Evolutionary conservation across 176 grass and related monocot genomes (phyloP).

Genomic region (Dactylis glomerata): DNA sequence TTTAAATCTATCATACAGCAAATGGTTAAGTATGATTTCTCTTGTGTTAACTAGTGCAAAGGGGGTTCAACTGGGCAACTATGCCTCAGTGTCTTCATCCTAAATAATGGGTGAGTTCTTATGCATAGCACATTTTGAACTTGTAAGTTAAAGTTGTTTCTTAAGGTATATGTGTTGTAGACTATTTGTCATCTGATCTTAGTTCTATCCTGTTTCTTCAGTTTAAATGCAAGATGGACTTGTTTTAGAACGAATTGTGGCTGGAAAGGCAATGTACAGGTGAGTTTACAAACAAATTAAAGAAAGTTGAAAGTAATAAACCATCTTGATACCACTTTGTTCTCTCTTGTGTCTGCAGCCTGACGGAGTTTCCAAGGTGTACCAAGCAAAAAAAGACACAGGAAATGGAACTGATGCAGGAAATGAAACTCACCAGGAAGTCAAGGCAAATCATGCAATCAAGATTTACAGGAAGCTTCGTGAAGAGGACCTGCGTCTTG

Average conservation of each 20-base stretch:
- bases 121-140: constrained; percentile 10
- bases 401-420: constrained; percentile 9
- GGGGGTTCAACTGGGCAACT: constrained; percentile 45
- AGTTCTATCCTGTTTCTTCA: constrained; percentile 39
- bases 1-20: constrained; percentile 7
- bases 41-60: constrained; percentile 46
- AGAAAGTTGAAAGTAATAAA: constrained; percentile 4
- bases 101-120: constrained; percentile 43
- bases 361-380: constrained; percentile 17
- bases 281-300: constrained; percentile 22
- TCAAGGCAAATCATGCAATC: background rate
- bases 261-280: constrained; percentile 53
- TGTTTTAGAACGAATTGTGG: constrained; percentile 87
- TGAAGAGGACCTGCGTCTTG: constrained; percentile 60
- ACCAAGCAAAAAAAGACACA: constrained; percentile 19
- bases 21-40: constrained; percentile 31
- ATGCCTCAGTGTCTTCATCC: constrained; percentile 40
- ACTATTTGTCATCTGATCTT: background rate
- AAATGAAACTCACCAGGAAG: background rate
- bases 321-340: constrained; percentile 1
- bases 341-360: constrained; percentile 36
- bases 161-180: background rate
- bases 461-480: constrained; percentile 53
- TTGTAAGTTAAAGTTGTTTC: constrained; percentile 10
- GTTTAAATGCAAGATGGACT: constrained; percentile 46